These are phyloP conservation scores for Hibiscus trionum DNA, from an alignment of 345 rosid species.

Conservation along the genomic window DNA sequence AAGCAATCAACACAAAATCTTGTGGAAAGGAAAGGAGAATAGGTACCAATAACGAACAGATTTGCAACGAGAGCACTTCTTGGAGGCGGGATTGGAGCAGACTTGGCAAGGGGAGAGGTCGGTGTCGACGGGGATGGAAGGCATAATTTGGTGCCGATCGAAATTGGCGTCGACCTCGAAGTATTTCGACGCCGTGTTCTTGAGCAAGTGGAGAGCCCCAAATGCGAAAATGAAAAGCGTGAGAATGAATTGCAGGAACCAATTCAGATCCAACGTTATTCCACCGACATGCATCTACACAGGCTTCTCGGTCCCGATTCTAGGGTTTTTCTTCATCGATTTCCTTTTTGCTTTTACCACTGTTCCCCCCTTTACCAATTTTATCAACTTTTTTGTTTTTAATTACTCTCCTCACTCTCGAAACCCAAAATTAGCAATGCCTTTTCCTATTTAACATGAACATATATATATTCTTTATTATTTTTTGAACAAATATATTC, in stretches of 20 bases:
- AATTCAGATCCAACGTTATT: conserved; percentile 65
- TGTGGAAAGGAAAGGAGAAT: not conserved
- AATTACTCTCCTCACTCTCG: not conserved
- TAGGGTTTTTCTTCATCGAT: conserved; percentile 19
- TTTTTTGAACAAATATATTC: no score
- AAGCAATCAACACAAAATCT: not conserved
- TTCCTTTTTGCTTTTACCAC: not conserved
- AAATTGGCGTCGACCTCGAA: conserved; percentile 80
- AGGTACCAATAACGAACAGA: conserved; percentile 47
- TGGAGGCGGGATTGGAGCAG: conserved; percentile 28
- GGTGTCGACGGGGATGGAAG: conserved; percentile 1
- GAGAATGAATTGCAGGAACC: conserved; percentile 56
- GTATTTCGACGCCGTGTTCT: conserved; percentile 77
- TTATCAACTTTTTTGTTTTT: not conserved
- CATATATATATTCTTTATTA: no score
- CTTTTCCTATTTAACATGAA: not conserved
- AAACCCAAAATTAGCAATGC: not conserved
- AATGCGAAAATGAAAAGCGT: conserved; percentile 43
- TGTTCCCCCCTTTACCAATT: not conserved
- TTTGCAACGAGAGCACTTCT: conserved; percentile 54
- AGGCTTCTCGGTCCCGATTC: conserved; percentile 11
- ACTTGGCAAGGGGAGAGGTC: conserved; percentile 20
- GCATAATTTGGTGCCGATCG: conserved; percentile 29
- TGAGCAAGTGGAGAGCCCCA: conserved; percentile 53
- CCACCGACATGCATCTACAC: conserved; percentile 76